A percentile compares a stretch with the other conserved stretches of the same genome.
These are phyloP conservation scores for Theobroma grandiflorum DNA, from an alignment of 441 rosid genomes.

Conservation along the genomic window DNA sequence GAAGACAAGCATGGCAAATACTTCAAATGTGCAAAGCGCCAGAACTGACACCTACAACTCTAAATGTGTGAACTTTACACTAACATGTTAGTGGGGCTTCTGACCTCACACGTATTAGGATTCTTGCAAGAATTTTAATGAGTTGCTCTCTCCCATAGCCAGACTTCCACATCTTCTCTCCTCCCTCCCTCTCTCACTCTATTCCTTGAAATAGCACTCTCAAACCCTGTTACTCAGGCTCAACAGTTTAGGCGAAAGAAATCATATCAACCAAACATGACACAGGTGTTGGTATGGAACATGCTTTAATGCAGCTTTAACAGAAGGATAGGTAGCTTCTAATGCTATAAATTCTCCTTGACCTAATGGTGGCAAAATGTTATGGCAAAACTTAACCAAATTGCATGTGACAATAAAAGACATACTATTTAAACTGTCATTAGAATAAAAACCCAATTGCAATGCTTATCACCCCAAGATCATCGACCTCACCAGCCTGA, in stretches of 20 bases:
- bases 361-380: not conserved
- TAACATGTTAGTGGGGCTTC: not conserved
- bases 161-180: not conserved
- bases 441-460: not conserved
- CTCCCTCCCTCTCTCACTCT: not conserved
- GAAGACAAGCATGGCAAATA: not conserved
- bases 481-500: not conserved
- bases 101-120: not conserved
- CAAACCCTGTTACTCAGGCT: not conserved
- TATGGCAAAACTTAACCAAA: not conserved
- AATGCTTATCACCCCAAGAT: not conserved
- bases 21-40: not conserved
- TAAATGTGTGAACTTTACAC: not conserved
- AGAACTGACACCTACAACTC: conserved; percentile 3
- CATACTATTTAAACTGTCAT: not conserved
- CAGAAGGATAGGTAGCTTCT: not conserved
- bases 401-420: not conserved
- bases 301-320: not conserved
- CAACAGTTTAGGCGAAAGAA: not conserved
- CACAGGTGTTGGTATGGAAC: not conserved
- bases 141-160: not conserved
- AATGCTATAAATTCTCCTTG: not conserved
- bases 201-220: not conserved
- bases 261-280: not conserved
- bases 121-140: not conserved